Evolutionary conservation across 139 green algal genomes (phyloP).

Genomic region (Pedinophyceae sp.): DNA sequence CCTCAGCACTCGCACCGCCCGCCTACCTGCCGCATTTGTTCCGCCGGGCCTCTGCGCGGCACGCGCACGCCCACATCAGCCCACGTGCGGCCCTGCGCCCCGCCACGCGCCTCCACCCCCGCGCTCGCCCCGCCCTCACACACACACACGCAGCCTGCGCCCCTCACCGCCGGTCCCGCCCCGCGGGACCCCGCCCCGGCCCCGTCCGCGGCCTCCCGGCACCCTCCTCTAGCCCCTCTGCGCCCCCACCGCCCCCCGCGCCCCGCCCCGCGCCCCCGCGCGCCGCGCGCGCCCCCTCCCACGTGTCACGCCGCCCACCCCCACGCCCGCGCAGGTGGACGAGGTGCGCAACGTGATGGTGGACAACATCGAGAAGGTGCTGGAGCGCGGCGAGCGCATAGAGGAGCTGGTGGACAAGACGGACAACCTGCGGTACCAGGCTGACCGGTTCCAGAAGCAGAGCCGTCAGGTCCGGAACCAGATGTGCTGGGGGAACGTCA

Average conservation of each 20-base stretch:
- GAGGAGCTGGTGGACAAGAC: conserved; percentile 94
- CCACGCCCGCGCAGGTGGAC: conserved; percentile 44
- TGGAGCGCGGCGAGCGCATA: conserved; percentile 90
- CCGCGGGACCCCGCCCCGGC: too few relatives aligned
- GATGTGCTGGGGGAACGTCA: conserved; percentile 95
- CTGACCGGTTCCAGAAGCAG: conserved; percentile 67
- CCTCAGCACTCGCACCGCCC: not conserved
- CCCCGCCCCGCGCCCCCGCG: too few relatives aligned
- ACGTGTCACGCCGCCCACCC: not conserved
- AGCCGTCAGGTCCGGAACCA: conserved; percentile 55
- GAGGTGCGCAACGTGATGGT: conserved; percentile 97
- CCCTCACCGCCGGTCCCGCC: too few relatives aligned
- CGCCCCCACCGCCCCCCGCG: too few relatives aligned
- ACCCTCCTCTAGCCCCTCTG: too few relatives aligned
- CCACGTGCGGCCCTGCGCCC: too few relatives aligned
- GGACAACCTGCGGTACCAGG: conserved; percentile 82
- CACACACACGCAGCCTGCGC: too few relatives aligned
- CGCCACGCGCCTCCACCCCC: too few relatives aligned
- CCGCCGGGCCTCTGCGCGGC: not conserved
- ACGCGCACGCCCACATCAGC: not conserved
- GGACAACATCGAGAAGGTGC: conserved; percentile 94
- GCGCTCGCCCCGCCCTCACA: too few relatives aligned
- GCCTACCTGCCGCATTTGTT: not conserved
- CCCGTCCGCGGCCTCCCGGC: too few relatives aligned
- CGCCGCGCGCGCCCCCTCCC: too few relatives aligned